Percentiles rank a stretch among this genome's conserved stretches.
These are phyloP conservation scores for Trametes villosa DNA, from an alignment of 768 basidiomycete species.

Conservation along the genomic window DNA sequence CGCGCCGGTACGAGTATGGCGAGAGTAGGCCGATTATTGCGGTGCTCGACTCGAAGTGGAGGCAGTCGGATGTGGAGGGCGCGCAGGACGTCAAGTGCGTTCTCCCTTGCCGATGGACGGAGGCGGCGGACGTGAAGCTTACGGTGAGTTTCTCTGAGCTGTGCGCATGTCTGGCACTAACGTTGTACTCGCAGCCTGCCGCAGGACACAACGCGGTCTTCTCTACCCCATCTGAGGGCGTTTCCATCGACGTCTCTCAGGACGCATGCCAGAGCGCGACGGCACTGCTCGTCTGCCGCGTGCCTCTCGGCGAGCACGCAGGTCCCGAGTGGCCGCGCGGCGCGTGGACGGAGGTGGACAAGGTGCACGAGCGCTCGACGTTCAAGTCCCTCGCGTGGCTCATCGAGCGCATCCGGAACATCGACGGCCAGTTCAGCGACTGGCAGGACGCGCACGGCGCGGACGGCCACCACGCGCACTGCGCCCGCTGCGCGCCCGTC, in stretches of 20 bases:
- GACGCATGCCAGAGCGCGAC: constrained; percentile 76
- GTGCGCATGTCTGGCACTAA: constrained; percentile 4
- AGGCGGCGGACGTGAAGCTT: constrained; percentile 51
- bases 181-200: constrained; percentile 48
- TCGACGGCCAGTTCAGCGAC: constrained; percentile 61
- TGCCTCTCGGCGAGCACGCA: constrained; percentile 71
- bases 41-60: constrained; percentile 76
- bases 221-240: constrained; percentile 58
- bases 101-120: constrained; percentile 70
- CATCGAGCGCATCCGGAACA: constrained; percentile 77
- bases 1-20: constrained; percentile 77
- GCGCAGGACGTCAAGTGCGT: constrained; percentile 57
- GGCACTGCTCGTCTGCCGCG: constrained; percentile 77
- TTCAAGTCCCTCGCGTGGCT: constrained; percentile 89
- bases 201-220: constrained; percentile 60
- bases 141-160: constrained; percentile 46
- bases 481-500: constrained; percentile 81
- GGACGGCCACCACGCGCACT: constrained; percentile 52
- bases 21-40: constrained; percentile 80
- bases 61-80: constrained; percentile 61
- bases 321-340: constrained; percentile 80
- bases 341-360: constrained; percentile 81
- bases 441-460: constrained; percentile 67
- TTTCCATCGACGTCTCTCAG: constrained; percentile 55
- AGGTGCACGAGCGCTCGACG: constrained; percentile 79